Base-by-base conservation (phyloP, 2,329 filamentous ascomycete species). In the Penicillium sp. region DNA sequence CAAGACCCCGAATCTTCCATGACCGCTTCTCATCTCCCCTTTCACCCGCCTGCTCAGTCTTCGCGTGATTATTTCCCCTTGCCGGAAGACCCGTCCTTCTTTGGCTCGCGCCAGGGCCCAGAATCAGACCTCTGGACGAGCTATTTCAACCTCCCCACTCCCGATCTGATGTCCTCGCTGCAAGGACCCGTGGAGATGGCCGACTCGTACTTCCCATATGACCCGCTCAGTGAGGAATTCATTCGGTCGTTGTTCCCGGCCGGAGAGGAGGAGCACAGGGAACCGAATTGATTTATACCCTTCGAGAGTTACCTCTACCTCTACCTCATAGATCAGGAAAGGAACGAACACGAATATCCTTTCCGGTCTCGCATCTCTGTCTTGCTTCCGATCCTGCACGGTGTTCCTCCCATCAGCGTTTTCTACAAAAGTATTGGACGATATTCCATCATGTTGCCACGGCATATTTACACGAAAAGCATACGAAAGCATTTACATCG, bases 191-290 rank as follows among this genome's bases (percentile, higher is more conserved):
- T 41, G 1, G 47, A 53, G 27, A 44, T 58, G 35, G 35, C 35
- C 24, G 63, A 67, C 31, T 55, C 55, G 0, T 69, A 64, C 44
- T 69, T 69, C 46, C 67, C 67, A 8, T 69, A 69, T 49, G 67
- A 69, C 32, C 67, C 67, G 6, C 67, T 69, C 38, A 61, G 56
- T 34, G 65, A 64, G 14, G 65, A 69, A 37, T 69, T 69, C 22
- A 66, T 69, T 49, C 55, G 63, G 16, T 69, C 67, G 18, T 67
- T 68, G 47, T 69, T 69, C 47, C 66, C 66, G 1, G 42, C 51
- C 13, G 47, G 54, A 10, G 62, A 64, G 8, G 64, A 65, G 40
- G 54, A 61, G 1, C 47, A 55, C 16, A 60, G 58, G 58, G 57
- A 57, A 22, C 44, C 24, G 13, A 42, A 42, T n/a, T 51, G 32